These are phyloP conservation scores for Pythium vanterpoolii DNA, from an alignment of 352 stramenopile species.

Conservation along the genomic window DNA sequence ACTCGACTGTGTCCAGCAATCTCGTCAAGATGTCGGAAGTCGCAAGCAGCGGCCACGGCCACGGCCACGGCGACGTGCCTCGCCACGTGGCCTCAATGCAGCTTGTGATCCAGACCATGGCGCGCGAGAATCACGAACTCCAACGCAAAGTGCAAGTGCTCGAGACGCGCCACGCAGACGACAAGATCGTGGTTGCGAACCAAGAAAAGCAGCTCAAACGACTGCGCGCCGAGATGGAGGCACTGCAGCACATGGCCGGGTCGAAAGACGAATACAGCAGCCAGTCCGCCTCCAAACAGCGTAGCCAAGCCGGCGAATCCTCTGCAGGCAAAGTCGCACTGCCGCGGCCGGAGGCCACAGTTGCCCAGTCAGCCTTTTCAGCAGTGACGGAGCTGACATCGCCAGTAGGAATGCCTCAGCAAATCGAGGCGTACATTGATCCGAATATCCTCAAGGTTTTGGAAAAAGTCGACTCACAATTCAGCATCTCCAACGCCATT, in stretches of 20 bases:
- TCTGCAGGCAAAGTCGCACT: neutral
- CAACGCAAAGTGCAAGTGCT: slow-evolving; percentile 59
- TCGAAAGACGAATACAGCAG: slow-evolving; percentile 24
- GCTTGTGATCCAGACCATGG: slow-evolving; percentile 47
- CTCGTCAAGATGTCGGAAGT: slow-evolving; percentile 51
- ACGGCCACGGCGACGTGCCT: slow-evolving; percentile 13
- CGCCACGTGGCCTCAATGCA: slow-evolving; percentile 28
- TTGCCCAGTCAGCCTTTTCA: neutral
- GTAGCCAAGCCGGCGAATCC: slow-evolving; percentile 11
- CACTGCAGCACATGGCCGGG: slow-evolving; percentile 67
- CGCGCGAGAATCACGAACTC: slow-evolving; percentile 70
- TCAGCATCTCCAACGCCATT: slow-evolving; percentile 82
- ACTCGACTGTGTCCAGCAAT: slow-evolving; percentile 46
- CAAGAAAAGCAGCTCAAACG: slow-evolving; percentile 73
- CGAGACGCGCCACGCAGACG: slow-evolving; percentile 50
- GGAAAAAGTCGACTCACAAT: slow-evolving; percentile 83
- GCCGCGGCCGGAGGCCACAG: neutral
- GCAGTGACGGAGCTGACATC: neutral
- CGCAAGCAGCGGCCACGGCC: slow-evolving; percentile 1
- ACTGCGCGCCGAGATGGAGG: slow-evolving; percentile 65
- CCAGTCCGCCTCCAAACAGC: neutral
- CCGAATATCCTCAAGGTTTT: slow-evolving; percentile 78
- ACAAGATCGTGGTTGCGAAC: slow-evolving; percentile 48
- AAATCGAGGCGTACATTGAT: slow-evolving; percentile 64
- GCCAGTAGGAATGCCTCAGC: neutral